Base-by-base conservation (phyloP, 2,329 filamentous ascomycete species). In the Cadophora sp. region DNA sequence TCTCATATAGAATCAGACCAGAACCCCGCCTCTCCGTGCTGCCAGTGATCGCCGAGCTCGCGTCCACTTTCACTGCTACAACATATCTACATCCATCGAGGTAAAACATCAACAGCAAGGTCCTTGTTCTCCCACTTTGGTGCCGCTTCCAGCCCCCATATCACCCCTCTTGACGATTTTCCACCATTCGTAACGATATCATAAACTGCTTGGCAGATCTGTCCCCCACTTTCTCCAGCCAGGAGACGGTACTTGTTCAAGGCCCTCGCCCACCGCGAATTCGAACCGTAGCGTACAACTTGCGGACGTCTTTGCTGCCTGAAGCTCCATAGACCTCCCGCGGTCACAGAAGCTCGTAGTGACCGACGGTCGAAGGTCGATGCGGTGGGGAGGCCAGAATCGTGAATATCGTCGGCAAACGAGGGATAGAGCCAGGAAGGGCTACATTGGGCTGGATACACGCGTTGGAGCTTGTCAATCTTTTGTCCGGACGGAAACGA, bases 341-440 rank as follows among this genome's bases (percentile, higher is more conserved):
- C 59, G 59, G 40, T 24, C 24, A 48, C 62, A 66, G 26, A 62
- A 64, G 50, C 67, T 43, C 37, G 63, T 51, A 73, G 71, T 69
- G 73, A 73, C 74, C 68, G 65, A 63, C 67, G 74, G 73, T 73
- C 73, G 70, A 67, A 71, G 68, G 74, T 73, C 70, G 69, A 76
- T 76, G 75, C 69, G 74, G 75, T 70, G 74, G 75, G 71, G 73
- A 70, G 74, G 72, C 66, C 74, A 68, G 58, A 31, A 70, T 69
- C 64, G 73, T 73, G 65, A 73, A 67, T 59, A 63, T 62, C 72
- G 60, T 56, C 62, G 64, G 60, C 50, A 65, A 66, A 68, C 66
- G 61, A 70, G 55, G 61, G 67, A 68, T 62, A 66, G 61, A 53
- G 51, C 66, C 46, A 56, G 58, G 68, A 67, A 64, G 46, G 60